Percentiles rank a stretch among this genome's conserved stretches.
Conservation (phyloP, 2,329 filamentous ascomycete genomes). For the Colletotrichum tabaci region DNA sequence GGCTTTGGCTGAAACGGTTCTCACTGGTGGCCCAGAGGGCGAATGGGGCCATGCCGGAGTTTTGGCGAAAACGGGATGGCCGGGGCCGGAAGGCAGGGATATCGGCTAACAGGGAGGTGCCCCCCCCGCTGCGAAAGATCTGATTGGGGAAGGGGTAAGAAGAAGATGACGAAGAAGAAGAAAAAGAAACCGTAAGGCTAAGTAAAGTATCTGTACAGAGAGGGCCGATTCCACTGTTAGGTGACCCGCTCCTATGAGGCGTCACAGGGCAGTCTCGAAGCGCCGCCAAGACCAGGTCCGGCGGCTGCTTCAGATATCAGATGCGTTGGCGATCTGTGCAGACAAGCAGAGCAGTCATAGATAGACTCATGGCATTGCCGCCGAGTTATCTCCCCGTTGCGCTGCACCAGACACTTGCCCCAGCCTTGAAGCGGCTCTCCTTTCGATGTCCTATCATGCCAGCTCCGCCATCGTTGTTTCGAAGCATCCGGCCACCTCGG, state of each 20-base stretch:
- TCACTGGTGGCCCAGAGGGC: background rate
- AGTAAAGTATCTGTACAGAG: background rate
- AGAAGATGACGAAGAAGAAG: no score
- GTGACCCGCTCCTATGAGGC: background rate
- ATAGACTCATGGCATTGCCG: no score
- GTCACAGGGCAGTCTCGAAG: constrained; percentile 37
- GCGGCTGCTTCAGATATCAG: constrained; percentile 25
- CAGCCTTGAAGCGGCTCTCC: background rate
- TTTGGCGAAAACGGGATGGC: constrained; percentile 3
- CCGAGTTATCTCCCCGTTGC: background rate
- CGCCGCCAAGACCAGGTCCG: constrained; percentile 35
- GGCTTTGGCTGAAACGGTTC: background rate
- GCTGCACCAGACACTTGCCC: background rate
- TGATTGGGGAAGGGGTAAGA: no score
- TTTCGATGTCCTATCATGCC: background rate
- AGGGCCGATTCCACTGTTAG: background rate
- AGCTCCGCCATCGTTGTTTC: background rate
- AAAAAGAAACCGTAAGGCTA: background rate
- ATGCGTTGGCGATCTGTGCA: constrained; percentile 31
- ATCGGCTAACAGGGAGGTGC: background rate
- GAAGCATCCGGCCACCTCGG: constrained; percentile 4
- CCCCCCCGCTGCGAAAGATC: background rate
- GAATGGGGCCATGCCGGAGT: background rate
- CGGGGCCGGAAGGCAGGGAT: constrained; percentile 15
- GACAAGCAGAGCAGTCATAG: no score